Evolutionary conservation across 106 monocot genomes (phyloP), one percentile per base, ranked within the genome.

Genomic region (Dactylorhiza incarnata): DNA sequence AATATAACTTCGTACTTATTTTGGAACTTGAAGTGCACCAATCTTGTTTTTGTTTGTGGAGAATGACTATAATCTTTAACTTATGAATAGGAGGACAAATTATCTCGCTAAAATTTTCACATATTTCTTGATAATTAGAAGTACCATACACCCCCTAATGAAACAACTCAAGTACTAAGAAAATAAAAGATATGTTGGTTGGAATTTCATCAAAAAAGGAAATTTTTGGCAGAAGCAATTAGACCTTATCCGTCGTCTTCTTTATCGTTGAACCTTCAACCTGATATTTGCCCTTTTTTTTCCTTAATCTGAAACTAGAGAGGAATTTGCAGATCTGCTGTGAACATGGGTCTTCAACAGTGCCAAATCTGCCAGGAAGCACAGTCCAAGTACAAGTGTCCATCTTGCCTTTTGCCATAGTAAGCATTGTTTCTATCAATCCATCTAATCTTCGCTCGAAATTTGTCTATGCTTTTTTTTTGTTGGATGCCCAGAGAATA

Each of bases 321-420:
- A 29, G 65, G 65, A 19, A 13, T 69, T 69, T 66, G 69, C 16
- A 17, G 69, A 11, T 65, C 15, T 69, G 17, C 17, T 46, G 45
- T 46, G 45, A 12, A 69, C 46, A 91, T 87, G 86, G 86, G 68
- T 47, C 63, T 73, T 75, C 75, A 76, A 61, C 79, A 81, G 70
- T 94, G 94, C 71, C 75, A 85, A 71, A 82, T 94, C 12, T 94
- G 94, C 81, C 68, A 75, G 49, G 85, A 81, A 66, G 85, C 83
- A 53, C 86, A 84, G 46, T 89, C 84, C 56, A 94, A 94, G 75
- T 94, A 94, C 86, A 94, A 94, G 76, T 94, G 94, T 68, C 91
- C 94, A 48, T 75, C 83, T 59, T 94, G 94, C 77, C 71, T 86
- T 61, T 48, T 86, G 20, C 94, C 88, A 3, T 94, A 94, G 94